Base-by-base conservation (phyloP, 768 basidiomycete species). In the Lentinus brumalis region DNA sequence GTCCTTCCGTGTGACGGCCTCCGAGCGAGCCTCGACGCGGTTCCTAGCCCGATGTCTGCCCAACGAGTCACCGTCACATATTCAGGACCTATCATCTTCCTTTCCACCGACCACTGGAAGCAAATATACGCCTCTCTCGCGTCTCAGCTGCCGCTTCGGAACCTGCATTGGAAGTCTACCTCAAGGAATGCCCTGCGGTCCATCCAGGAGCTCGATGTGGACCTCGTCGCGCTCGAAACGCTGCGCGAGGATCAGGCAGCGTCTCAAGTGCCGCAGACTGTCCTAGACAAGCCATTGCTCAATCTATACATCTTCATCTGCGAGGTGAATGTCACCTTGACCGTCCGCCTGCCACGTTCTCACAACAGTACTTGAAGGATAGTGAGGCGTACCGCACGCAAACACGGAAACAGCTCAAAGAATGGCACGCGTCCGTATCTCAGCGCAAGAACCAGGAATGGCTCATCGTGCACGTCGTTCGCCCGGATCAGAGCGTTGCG, bases 151-250 rank as follows among this genome's bases (percentile, higher is more conserved):
- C 97, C 97, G 0, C 78, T 99, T 55, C 86, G 89, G 53, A 96
- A 89, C 74, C 83, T 98, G 30, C 93, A 98, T 74, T 98, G 97
- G 96, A 96, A 92, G 73, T 83, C 91, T 16, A 68, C 83, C 4
- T 83, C 86, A 2, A 80, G 88, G 45, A 81, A 89, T 5, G 85
- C 85, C 15, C 78, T 95, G 45, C 83, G 91, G 64, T 97, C 94
- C 0, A 93, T 99, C 53, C 94, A 95, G 70, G 88, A 93, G 65
- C 81, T 98, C n/a, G 81, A 88, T 62, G 83, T 97, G 56, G 81
- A 85, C 41, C 76, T 98, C 44, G 81, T 90, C 8, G 75, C 86
- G 6, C 78, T 92, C 44, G 88, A 89, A 63, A 80, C 80, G 38
- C 70, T 88, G 51, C 84, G 86, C 45, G 90, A 91, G 64, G 92